Conservation (phyloP, 495 filamentous ascomycete species). For the Immersiella caudata region DNA sequence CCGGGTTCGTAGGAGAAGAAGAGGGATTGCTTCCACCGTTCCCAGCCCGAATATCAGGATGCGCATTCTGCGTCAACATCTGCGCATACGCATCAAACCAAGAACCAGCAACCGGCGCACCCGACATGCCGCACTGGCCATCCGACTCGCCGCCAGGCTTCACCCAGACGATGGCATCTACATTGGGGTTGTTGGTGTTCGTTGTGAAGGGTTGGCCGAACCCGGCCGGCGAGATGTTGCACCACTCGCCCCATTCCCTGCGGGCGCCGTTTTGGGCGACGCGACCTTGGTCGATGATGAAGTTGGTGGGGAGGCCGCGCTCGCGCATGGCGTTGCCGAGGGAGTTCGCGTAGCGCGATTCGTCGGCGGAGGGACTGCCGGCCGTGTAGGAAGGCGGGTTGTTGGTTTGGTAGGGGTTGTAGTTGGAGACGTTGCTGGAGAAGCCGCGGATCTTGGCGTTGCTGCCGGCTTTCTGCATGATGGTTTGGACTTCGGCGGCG, state of each 20-base stretch:
- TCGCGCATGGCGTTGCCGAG: conserved; percentile 59
- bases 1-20: background rate
- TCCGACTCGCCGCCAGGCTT: conserved; percentile 79
- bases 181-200: conserved; percentile 59
- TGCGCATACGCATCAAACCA: conserved; percentile 77
- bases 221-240: conserved; percentile 66
- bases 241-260: conserved; percentile 71
- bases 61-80: conserved; percentile 59
- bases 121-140: conserved; percentile 63
- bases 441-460: conserved; percentile 60
- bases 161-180: conserved; percentile 77
- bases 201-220: conserved; percentile 66
- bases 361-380: conserved; percentile 56
- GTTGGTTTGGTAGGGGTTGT: conserved; percentile 63
- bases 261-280: conserved; percentile 59
- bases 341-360: conserved; percentile 66
- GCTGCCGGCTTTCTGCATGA: conserved; percentile 31
- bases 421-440: conserved; percentile 76
- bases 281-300: conserved; percentile 56
- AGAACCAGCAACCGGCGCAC: conserved; percentile 65
- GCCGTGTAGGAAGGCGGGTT: conserved; percentile 42
- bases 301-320: conserved; percentile 65
- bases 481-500: conserved; percentile 60
- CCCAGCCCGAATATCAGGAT: background rate
- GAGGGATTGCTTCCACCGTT: background rate